phyloP scores from a whole-genome alignment of 1,284 basidiomycete species.

The Irpex lacteus region DNA sequence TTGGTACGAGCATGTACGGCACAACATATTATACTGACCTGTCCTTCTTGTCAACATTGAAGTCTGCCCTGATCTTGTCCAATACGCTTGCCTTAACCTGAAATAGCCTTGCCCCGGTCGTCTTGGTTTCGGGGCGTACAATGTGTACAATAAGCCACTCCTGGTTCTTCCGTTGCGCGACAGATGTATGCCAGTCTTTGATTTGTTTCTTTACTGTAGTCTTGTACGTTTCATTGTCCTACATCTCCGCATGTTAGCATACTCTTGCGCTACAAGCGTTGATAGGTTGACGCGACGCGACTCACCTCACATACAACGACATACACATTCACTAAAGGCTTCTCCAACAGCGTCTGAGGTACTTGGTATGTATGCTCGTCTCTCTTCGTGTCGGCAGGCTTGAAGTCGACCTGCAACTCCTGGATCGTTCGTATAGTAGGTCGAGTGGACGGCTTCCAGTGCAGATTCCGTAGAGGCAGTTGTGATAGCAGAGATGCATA shows the following conservation, averaged over 20 bases:
- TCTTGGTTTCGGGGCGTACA: slow-evolving; percentile 63
- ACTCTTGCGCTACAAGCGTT: not conserved
- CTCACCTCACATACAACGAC: slow-evolving; percentile 85
- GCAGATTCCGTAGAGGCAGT: slow-evolving; percentile 83
- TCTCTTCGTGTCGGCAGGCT: slow-evolving; percentile 66
- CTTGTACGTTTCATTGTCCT: slow-evolving; percentile 89
- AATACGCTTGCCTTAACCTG: slow-evolving; percentile 81
- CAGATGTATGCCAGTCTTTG: slow-evolving; percentile 82
- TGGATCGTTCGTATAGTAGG: slow-evolving; percentile 83
- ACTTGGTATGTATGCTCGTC: slow-evolving; percentile 77
- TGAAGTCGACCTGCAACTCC: slow-evolving; percentile 75
- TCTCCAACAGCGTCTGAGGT: slow-evolving; percentile 78
- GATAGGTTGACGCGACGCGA: not conserved
- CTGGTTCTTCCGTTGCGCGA: slow-evolving; percentile 73
- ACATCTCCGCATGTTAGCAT: not conserved
- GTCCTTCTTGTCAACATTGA: slow-evolving; percentile 87
- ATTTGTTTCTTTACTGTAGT: slow-evolving; percentile 79
- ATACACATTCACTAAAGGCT: slow-evolving; percentile 83
- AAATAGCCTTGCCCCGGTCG: slow-evolving; percentile 67
- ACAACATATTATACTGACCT: slow-evolving; percentile 47
- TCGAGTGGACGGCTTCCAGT: slow-evolving; percentile 80
- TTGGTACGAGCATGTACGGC: too few species aligned
- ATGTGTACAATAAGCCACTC: slow-evolving; percentile 91
- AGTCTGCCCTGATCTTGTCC: slow-evolving; percentile 92
- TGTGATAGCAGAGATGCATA: slow-evolving; percentile 66